Percentiles rank a stretch among this genome's conserved stretches.
Evolutionary conservation across 139 green algal genomes (phyloP).

Genomic region (Limnomonas spitsbergensis): DNA sequence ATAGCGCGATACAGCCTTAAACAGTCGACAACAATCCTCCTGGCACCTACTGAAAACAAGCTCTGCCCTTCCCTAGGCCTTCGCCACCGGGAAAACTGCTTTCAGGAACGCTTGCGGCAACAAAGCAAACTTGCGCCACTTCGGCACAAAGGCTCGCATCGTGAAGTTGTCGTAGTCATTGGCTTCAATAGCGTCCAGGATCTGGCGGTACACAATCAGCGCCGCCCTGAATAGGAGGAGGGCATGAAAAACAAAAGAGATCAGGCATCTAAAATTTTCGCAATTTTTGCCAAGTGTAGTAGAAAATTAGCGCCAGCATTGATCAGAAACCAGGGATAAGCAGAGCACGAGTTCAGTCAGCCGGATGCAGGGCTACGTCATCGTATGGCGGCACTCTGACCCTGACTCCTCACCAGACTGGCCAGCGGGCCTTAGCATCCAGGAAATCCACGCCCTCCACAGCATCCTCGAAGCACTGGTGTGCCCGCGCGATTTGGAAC

Average conservation of each 20-base stretch:
- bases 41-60: too few species aligned
- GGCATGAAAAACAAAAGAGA: too few species aligned
- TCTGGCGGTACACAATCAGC: constrained; percentile 92
- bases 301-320: too few species aligned
- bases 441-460: constrained; percentile 80
- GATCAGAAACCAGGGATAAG: too few species aligned
- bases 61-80: too few species aligned
- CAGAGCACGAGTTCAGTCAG: too few species aligned
- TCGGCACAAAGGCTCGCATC: constrained; percentile 91
- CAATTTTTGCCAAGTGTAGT: too few species aligned
- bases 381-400: too few species aligned
- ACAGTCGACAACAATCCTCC: too few species aligned
- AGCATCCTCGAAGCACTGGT: constrained; percentile 79
- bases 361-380: too few species aligned
- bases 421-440: constrained; percentile 86
- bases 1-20: too few species aligned
- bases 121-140: constrained; percentile 78
- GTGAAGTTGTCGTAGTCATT: constrained; percentile 99
- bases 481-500: constrained; percentile 91
- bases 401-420: constrained; percentile 91
- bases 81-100: background rate
- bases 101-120: constrained; percentile 57
- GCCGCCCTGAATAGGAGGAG: constrained; percentile 81
- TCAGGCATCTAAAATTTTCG: too few species aligned
- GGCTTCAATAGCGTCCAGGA: constrained; percentile 92